Evolutionary conservation across 2,329 filamentous ascomycete species (phyloP), one percentile per base, ranked within the genome.

Genomic region (Daldinia sp.): DNA sequence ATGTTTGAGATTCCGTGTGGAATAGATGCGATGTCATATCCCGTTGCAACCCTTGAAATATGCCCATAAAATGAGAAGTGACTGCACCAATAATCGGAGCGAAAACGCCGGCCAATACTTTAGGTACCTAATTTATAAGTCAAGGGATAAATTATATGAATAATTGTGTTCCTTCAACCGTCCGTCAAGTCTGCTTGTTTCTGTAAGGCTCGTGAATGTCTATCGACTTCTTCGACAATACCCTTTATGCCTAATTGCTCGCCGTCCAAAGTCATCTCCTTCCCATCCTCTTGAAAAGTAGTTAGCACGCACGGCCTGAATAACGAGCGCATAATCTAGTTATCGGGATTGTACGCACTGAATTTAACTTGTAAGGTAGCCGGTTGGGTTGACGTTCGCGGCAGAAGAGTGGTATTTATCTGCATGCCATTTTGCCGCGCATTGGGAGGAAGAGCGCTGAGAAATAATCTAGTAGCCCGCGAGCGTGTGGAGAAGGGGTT

Each of bases 391-490:
- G 92, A 92, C 59, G 84, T 79, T 71, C 91, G 88, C 60, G 93
- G 89, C 59, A 98, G 84, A 71, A 97, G 84, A 68, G 88, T 91
- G 12, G 93, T 91, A 74, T 89, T 89, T 77, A 98, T 92, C 76
- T 90, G 88, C 85, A 97, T 93, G 72, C 88, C 89, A 60, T 84
- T 86, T 63, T 85, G 82, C 61, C 94, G 89, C 67, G 94, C 94
- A 76, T 91, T 89, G 46, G 94, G 88, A 9, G 95, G 93, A 35
- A 99, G 89, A 71, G 92, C 87, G 35, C 93, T 91, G 73, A 98
- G 92, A 81, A 98, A 96, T 58, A 97, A 86, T 48, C 96, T 91
- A 42, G 93, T 94, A 26, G 94, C 91, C 78, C 93, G 94, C 70
- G 93, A 90, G 79, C 87, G 86, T 26, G 87, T 82, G 30, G 90